A percentile compares a stretch with the other conserved stretches of the same genome.
Conservation (phyloP, 441 rosid genomes). For the California macrophylla region DNA sequence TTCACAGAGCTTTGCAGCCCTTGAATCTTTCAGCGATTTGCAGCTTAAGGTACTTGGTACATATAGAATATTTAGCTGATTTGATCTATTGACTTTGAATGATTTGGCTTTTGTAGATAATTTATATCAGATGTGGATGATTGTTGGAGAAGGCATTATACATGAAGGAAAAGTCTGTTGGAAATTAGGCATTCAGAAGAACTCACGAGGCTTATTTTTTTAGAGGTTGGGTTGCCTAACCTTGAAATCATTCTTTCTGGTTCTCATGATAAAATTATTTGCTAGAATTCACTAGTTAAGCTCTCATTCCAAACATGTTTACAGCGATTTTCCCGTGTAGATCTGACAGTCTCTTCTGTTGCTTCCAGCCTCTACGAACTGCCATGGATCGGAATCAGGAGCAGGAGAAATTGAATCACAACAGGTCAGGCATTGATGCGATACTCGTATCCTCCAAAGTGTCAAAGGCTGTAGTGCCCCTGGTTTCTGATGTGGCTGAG, state of each 20-base stretch:
- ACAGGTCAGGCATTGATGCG: conserved; percentile 27
- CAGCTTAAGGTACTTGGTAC: neutral
- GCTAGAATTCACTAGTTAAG: conserved; percentile 42
- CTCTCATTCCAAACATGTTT: conserved; percentile 15
- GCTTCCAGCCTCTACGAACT: conserved; percentile 12
- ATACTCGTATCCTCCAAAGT: conserved; percentile 33
- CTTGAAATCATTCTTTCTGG: conserved; percentile 55
- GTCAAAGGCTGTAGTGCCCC: conserved; percentile 45
- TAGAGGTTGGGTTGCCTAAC: no score
- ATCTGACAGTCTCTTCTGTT: neutral
- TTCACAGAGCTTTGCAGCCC: neutral
- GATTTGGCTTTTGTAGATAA: neutral
- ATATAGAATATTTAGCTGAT: neutral
- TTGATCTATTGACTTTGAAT: neutral
- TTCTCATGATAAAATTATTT: conserved; percentile 39
- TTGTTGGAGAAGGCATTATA: conserved; percentile 43
- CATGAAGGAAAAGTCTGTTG: conserved; percentile 49
- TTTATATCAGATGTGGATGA: conserved; percentile 21
- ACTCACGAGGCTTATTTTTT: conserved; percentile 22
- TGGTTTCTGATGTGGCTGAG: conserved; percentile 39
- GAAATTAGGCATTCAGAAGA: conserved; percentile 45
- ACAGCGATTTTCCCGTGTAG: conserved; percentile 13
- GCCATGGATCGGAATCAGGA: conserved; percentile 44
- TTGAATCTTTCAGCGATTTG: neutral
- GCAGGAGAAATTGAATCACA: conserved; percentile 30